Evolutionary conservation across 1,284 basidiomycete genomes (phyloP).

Genomic region (Ustilago loliicola): DNA sequence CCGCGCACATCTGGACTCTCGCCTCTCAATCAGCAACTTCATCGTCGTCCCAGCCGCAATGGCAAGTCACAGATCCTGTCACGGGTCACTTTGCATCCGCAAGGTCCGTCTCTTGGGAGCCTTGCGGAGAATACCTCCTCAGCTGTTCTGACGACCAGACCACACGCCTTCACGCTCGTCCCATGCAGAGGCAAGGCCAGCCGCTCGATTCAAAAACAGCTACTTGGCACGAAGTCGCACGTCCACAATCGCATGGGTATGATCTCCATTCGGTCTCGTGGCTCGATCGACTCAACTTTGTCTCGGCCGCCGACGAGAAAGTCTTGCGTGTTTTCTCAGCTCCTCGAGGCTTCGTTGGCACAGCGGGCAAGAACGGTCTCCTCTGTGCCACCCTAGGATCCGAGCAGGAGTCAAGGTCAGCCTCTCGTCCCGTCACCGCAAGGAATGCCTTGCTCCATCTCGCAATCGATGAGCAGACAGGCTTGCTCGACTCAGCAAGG

Average conservation of each 20-base stretch:
- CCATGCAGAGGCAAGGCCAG: conserved; percentile 22
- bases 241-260: conserved; percentile 69
- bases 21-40: neutral
- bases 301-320: conserved; percentile 69
- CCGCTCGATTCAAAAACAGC: conserved; percentile 9
- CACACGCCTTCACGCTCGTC: conserved; percentile 61
- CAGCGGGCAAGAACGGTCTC: conserved; percentile 42
- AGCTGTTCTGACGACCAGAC: conserved; percentile 64
- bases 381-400: conserved; percentile 39
- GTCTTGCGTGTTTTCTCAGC: conserved; percentile 67
- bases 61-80: conserved; percentile 41
- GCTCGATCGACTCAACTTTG: conserved; percentile 65
- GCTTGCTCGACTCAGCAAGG: conserved; percentile 31
- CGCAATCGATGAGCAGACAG: conserved; percentile 16
- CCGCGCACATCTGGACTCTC: conserved; percentile 60
- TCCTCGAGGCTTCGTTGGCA: conserved; percentile 62
- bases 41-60: conserved; percentile 16
- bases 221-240: conserved; percentile 68
- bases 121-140: conserved; percentile 62
- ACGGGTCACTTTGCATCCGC: conserved; percentile 64
- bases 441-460: conserved; percentile 22
- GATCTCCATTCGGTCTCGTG: conserved; percentile 61
- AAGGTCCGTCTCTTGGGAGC: conserved; percentile 63
- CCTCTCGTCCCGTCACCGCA: conserved; percentile 17
- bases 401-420: conserved; percentile 40